These are phyloP conservation scores for Lichtheimia hyalospora DNA, from an alignment of 371 early-diverging fungal species.

Conservation along the genomic window DNA sequence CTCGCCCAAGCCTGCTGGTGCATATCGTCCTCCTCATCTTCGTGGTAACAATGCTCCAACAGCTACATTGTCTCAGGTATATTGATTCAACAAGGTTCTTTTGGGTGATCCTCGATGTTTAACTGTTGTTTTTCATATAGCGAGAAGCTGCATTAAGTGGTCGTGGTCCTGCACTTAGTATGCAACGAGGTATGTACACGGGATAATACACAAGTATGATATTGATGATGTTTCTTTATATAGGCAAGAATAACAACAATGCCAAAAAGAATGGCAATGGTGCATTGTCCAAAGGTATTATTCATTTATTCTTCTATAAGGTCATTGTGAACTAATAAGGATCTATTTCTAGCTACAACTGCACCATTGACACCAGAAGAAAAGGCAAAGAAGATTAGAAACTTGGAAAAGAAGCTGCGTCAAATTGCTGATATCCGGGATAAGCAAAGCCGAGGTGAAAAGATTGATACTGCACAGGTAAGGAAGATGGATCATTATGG, in stretches of 20 bases:
- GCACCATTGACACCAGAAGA: slow-evolving; percentile 36
- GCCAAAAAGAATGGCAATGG: slow-evolving; percentile 12
- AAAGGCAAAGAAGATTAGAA: slow-evolving; percentile 84
- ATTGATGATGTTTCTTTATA: slow-evolving; percentile 11
- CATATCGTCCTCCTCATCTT: slow-evolving; percentile 81
- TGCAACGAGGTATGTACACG: background rate
- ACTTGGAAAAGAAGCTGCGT: slow-evolving; percentile 85
- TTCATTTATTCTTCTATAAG: background rate
- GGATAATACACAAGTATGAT: no score
- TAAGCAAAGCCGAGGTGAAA: slow-evolving; percentile 75
- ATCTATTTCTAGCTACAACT: slow-evolving; percentile 4
- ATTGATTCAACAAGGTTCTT: background rate
- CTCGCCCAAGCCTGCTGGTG: slow-evolving; percentile 54
- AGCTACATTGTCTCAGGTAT: slow-evolving; percentile 43
- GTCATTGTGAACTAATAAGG: no score
- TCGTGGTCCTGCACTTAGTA: slow-evolving; percentile 22
- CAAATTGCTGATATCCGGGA: slow-evolving; percentile 86
- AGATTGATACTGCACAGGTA: slow-evolving; percentile 83
- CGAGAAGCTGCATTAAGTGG: slow-evolving; percentile 33
- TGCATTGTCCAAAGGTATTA: slow-evolving; percentile 1
- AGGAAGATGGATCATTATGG: background rate
- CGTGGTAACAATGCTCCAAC: slow-evolving; percentile 56
- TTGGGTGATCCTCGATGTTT: background rate
- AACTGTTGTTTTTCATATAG: slow-evolving; percentile 5
- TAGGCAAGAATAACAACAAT: slow-evolving; percentile 59